Evolutionary conservation across 1,284 basidiomycete genomes (phyloP).

Genomic region (Blastosporella zonata): DNA sequence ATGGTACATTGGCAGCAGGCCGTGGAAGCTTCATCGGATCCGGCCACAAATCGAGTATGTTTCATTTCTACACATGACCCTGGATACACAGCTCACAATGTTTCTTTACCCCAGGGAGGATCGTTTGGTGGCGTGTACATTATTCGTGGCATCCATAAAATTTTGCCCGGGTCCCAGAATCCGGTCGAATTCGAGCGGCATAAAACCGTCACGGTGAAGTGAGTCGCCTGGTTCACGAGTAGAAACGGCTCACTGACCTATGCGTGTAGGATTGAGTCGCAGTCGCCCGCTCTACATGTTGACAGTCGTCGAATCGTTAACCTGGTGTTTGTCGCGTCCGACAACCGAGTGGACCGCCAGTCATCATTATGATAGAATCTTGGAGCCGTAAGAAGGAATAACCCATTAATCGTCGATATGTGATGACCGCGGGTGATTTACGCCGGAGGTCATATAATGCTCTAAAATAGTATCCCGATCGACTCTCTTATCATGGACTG

Average conservation of each 20-base stretch:
- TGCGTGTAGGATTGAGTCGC: conserved; percentile 43
- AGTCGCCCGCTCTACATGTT: conserved; percentile 31
- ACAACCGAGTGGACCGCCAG: conserved; percentile 32
- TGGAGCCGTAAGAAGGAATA: background rate
- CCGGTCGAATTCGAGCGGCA: conserved; percentile 44
- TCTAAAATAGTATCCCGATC: background rate
- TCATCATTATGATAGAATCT: conserved; percentile 21
- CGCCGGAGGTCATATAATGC: background rate
- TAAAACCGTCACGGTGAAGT: conserved; percentile 53
- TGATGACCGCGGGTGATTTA: background rate
- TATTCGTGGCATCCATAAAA: conserved; percentile 46
- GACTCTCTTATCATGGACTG: background rate
- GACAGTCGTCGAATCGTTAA: conserved; percentile 51
- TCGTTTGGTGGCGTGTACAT: conserved; percentile 50
- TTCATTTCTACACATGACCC: conserved; percentile 6
- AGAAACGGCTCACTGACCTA: background rate
- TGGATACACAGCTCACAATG: conserved; percentile 2
- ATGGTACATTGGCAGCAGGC: conserved; percentile 49
- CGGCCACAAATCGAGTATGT: conserved; percentile 39
- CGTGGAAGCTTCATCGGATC: conserved; percentile 42
- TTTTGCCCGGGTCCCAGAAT: conserved; percentile 31
- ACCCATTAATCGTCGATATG: conserved; percentile 5
- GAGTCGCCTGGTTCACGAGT: conserved; percentile 8
- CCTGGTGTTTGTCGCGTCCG: conserved; percentile 46
- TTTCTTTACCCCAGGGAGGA: conserved; percentile 36